Percentiles rank a stretch among this genome's conserved stretches.
Conservation (phyloP, 179 eudicot species). For the Silene noctiflora region DNA sequence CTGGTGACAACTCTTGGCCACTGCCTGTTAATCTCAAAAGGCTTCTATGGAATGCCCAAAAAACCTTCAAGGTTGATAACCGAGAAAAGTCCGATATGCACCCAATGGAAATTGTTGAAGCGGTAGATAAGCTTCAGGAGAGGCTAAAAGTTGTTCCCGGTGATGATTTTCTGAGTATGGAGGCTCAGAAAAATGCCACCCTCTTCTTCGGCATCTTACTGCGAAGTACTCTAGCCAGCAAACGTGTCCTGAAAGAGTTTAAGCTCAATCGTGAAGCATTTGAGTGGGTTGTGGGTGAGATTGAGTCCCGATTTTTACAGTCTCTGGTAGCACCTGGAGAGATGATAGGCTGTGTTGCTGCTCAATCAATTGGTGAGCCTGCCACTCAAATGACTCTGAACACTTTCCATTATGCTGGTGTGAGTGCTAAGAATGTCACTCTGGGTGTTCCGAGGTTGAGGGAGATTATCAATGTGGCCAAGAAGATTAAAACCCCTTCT, state of each 20-base stretch:
- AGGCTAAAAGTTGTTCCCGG: slow-evolving; percentile 93
- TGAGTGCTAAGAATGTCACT: slow-evolving; percentile 99
- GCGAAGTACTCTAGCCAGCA: slow-evolving; percentile 90
- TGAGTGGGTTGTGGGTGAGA: slow-evolving; percentile 98
- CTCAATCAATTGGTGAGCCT: slow-evolving; percentile 99
- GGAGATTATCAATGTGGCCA: slow-evolving; percentile 97
- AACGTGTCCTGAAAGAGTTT: slow-evolving; percentile 87
- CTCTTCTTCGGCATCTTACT: slow-evolving; percentile 89
- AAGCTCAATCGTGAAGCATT: slow-evolving; percentile 92
- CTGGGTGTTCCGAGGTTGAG: slow-evolving; percentile 98
- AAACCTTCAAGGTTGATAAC: slow-evolving; percentile 81
- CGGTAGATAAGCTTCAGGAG: slow-evolving; percentile 98
- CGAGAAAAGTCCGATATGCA: slow-evolving; percentile 87
- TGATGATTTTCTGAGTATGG: slow-evolving; percentile 83
- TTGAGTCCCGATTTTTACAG: slow-evolving; percentile 91
- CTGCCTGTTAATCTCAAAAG: slow-evolving; percentile 91
- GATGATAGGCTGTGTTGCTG: slow-evolving; percentile 99
- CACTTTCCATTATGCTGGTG: slow-evolving; percentile 99
- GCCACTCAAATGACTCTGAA: slow-evolving; percentile 99
- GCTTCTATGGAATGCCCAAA: slow-evolving; percentile 88
- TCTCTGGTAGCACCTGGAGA: slow-evolving; percentile 98
- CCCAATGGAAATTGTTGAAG: slow-evolving; percentile 97
- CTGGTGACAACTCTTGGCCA: slow-evolving; percentile 93
- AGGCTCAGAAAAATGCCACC: slow-evolving; percentile 97
- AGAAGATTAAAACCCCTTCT: slow-evolving; percentile 95